These are phyloP conservation scores for Aplosporella prunicola DNA, from an alignment of 2,329 filamentous ascomycete genomes.

Conservation along the genomic window DNA sequence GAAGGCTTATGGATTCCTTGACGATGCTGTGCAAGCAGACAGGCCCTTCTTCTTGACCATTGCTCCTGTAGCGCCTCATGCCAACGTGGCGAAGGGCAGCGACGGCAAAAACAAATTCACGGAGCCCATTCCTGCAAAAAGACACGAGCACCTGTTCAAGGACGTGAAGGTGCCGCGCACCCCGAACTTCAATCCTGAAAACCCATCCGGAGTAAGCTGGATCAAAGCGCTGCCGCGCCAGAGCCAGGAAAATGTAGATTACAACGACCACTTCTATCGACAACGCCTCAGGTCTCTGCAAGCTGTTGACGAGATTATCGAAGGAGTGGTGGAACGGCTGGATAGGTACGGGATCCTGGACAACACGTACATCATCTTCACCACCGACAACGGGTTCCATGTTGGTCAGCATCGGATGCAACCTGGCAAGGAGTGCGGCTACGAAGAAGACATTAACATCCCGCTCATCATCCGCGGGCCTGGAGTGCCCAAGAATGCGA, in stretches of 20 bases:
- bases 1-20: slow-evolving; percentile 51
- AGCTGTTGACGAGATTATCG: slow-evolving; percentile 46
- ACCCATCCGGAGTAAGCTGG: slow-evolving; percentile 41
- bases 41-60: slow-evolving; percentile 59
- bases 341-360: slow-evolving; percentile 35
- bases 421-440: slow-evolving; percentile 31
- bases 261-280: slow-evolving; percentile 46
- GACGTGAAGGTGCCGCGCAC: slow-evolving; percentile 52
- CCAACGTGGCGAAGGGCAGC: slow-evolving; percentile 34
- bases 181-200: slow-evolving; percentile 56
- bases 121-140: slow-evolving; percentile 48
- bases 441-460: slow-evolving; percentile 32
- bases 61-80: slow-evolving; percentile 59
- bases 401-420: slow-evolving; percentile 32
- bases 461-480: slow-evolving; percentile 32
- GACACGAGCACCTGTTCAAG: slow-evolving; percentile 54
- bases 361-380: slow-evolving; percentile 37
- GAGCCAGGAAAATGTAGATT: slow-evolving; percentile 39
- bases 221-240: slow-evolving; percentile 34
- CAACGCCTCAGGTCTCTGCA: slow-evolving; percentile 42
- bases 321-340: slow-evolving; percentile 34
- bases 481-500: slow-evolving; percentile 20
- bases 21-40: slow-evolving; percentile 45
- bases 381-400: slow-evolving; percentile 33
- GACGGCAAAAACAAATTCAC: slow-evolving; percentile 26